Evolutionary conservation across 352 stramenopile genomes (phyloP), one percentile per base, ranked within the genome.

Genomic region (Phytophthora kernoviae): DNA sequence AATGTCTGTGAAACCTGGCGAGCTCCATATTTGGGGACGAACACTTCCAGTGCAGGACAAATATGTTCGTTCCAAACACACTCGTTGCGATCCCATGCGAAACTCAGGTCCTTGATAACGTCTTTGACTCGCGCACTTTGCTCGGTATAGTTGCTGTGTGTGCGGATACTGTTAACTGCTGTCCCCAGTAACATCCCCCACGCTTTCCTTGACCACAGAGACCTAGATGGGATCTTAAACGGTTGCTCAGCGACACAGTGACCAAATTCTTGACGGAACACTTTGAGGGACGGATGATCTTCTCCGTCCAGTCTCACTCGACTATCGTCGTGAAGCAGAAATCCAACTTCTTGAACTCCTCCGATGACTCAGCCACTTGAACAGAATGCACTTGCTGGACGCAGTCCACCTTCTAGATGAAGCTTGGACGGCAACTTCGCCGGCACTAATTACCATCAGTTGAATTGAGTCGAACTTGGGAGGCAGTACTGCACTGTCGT

Each of bases 361-460:
- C 48, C 4, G 51, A 18, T 20, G 59, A 66, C 14, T 20, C 30
- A 32, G 66, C 40, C 51, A 76, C 36, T 41, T 77, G 68, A 15
- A 32, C 21, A 12, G 46, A 40, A 53, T 74, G 81, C 33, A n/a
- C 4, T 14, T 84, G 4, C 44, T 68, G 5, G 77, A 87, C 20
- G 72, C 75, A 2, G 77, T 87, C 57, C 68, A 40, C 3, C 43
- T 83, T 42, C 44, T 87, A 8, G 60, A 75, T 17, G 75, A 79
- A 20, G 75, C 58, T 34, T 87, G 77, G 77, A 26, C 33, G 2
- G 43, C 66, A 9, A 70, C 70, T 10, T 47, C 77, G 0, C 14
- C 39, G 0, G 27, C 40, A 5, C 26, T 76, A 22, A 57, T 87
- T 9, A 58, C 52, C 6, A 62, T 43, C 12, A 58, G 59, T 14